Evolutionary conservation across 1,284 basidiomycete species (phyloP), one percentile per base, ranked within the genome.

Genomic region (Papiliotrema terrestris): DNA sequence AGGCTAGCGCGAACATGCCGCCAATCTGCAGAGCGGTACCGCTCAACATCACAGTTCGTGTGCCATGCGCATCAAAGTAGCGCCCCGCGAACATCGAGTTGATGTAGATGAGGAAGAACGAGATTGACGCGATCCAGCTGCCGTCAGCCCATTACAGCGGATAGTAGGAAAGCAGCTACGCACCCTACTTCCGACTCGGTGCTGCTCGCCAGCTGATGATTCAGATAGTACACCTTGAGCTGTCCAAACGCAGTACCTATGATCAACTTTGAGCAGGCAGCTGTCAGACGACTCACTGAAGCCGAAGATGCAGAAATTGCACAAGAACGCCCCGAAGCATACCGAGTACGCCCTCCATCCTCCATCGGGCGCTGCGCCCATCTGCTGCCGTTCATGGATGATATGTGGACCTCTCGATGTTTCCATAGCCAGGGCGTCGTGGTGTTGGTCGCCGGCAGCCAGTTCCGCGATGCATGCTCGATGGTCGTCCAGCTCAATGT

Each of bases 351-450:
- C 74, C 15, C 68, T 60, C 6, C 49, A 59, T 8, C 73, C 74
- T 15, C 74, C 74, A 49, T 76, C 73, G 5, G 74, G 74, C 20
- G 73, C 69, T 4, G 72, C 71, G 25, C 69, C 72, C 15, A 71
- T 53, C 3, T 60, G 56, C 22, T 19, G n/a, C 8, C 6, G 11
- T 11, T 11, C 6, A 11, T 32, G 6, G 29, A 32, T 32, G 29
- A 32, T 6, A 5, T 32, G 6, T 32, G 29, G 29, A 32, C 6
- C 29, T 32, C 29, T 32, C 6, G 29, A 32, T 11, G 29, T 32
- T 6, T 11, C 29, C 29, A 11, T 11, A 11, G 29, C 29, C 11
- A 6, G 29, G 29, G 11, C 29, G 11, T 32, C 11, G 5, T 11
- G 29, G 29, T 32, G 29, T 11, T 32, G 29, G 6, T 32, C 11